These are phyloP conservation scores for Aspergillus sp. DNA, from an alignment of 2,329 filamentous ascomycete genomes.

Conservation along the genomic window DNA sequence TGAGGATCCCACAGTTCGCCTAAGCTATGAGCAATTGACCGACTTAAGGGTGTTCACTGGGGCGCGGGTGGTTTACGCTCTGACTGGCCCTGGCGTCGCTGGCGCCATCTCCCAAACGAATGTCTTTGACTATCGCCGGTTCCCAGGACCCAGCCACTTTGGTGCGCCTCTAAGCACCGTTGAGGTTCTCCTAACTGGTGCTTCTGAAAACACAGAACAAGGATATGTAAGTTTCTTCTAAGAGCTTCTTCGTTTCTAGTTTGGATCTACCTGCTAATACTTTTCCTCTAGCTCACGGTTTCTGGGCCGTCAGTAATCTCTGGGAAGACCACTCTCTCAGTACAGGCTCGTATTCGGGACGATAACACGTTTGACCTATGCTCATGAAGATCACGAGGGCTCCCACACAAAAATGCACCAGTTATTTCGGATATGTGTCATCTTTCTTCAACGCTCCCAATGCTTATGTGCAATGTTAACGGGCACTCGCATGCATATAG, in stretches of 20 bases:
- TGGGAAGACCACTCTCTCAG: constrained; percentile 65
- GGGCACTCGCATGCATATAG: neutral
- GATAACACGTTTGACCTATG: constrained; percentile 72
- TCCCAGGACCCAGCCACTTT: constrained; percentile 66
- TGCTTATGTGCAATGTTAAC: constrained; percentile 6
- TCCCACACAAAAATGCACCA: neutral
- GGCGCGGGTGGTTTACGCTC: constrained; percentile 80
- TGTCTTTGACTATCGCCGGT: constrained; percentile 78
- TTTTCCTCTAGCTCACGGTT: constrained; percentile 64
- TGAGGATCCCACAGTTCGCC: constrained; percentile 60
- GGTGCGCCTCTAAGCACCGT: constrained; percentile 79
- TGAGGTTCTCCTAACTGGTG: constrained; percentile 69
- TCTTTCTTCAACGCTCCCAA: neutral
- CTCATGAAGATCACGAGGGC: constrained; percentile 12
- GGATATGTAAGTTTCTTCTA: constrained; percentile 62
- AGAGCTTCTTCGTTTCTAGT: neutral
- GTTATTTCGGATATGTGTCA: constrained; percentile 2
- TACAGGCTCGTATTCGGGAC: constrained; percentile 67
- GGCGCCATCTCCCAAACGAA: constrained; percentile 87
- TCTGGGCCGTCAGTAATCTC: constrained; percentile 75
- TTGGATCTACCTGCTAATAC: constrained; percentile 21
- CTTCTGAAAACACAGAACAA: constrained; percentile 42
- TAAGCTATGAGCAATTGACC: constrained; percentile 73
- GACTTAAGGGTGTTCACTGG: constrained; percentile 82
- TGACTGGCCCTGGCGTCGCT: constrained; percentile 81